Evolutionary conservation across 768 basidiomycete genomes (phyloP), one percentile per base, ranked within the genome.

Genomic region (Lactarius psammicola): DNA sequence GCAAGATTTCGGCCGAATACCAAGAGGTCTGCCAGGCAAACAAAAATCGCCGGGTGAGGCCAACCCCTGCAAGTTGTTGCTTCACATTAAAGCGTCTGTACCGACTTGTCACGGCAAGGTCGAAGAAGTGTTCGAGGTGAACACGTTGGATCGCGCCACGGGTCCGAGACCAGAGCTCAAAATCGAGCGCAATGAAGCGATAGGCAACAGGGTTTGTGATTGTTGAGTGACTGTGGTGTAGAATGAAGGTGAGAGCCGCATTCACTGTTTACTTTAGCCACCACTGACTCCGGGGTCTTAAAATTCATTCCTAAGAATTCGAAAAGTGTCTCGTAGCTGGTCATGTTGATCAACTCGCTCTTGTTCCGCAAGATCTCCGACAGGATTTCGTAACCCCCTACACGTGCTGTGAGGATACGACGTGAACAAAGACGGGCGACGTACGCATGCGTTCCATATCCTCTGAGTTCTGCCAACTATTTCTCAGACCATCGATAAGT

Each of bases 401-500:
- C 4, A 34, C 20, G n/a, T 31, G 1, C 36, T 20, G 18, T 64
- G 34, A 49, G 57, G 18, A 33, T 59, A 28, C 53, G 56, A 23
- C 20, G 33, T 44, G 18, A 26, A 33, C 34, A 59, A 18, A n/a
- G 33, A n/a, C 4, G 15, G 33, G 18, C 6, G 13, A 80, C 89
- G 71, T 70, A 94, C 94, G 86, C 61, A 94, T 77, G 38, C 88
- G 81, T 73, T 96, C 95, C 88, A 95, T 94, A 70, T 97, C 95
- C 73, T 95, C 95, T 40, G 92, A 95, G 71, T 93, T 94, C 71
- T 92, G 85, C 95, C 95, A 98, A 70, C 86, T 91, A 69, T 90
- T 88, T 68, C 85, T 85, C 54, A 97, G 74, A 2, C 89, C 85
- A 70, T 95, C 93, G 10, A 85, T 82, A 26, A 96, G 75, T 31